These are phyloP conservation scores for Kurtzmaniella cleridarum DNA, from an alignment of 805 yeast genomes.

Conservation along the genomic window DNA sequence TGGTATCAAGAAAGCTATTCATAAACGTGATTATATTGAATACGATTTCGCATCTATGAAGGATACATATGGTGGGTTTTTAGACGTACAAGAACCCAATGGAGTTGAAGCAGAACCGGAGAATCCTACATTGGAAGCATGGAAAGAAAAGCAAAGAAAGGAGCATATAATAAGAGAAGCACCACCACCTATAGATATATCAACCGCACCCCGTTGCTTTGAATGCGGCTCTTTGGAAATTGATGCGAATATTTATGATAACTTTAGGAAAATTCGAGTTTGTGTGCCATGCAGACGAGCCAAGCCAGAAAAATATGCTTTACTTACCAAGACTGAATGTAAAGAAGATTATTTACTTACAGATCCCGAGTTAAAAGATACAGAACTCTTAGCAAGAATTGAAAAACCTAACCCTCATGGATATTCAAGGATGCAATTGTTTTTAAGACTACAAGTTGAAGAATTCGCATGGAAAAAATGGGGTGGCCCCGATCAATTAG, in stretches of 20 bases:
- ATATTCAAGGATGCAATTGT: conserved; percentile 89
- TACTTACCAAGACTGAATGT: conserved; percentile 93
- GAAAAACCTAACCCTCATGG: conserved; percentile 95
- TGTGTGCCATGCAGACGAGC: conserved; percentile 73
- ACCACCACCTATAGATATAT: conserved; percentile 69
- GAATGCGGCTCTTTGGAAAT: conserved; percentile 82
- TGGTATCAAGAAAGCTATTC: conserved; percentile 26
- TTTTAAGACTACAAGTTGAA: conserved; percentile 87
- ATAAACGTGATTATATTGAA: conserved; percentile 66
- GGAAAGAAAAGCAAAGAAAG: conserved; percentile 42
- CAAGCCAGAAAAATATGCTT: conserved; percentile 81
- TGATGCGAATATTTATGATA: conserved; percentile 63
- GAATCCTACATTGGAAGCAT: conserved; percentile 33
- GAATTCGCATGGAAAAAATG: conserved; percentile 89
- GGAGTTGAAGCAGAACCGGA: conserved; percentile 15
- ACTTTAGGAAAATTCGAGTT: conserved; percentile 65
- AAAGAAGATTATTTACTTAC: conserved; percentile 87
- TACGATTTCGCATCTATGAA: conserved; percentile 89
- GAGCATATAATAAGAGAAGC: conserved; percentile 41
- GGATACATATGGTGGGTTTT: conserved; percentile 83
- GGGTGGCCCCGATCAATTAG: conserved; percentile 87
- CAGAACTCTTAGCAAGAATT: conserved; percentile 59
- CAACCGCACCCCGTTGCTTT: conserved; percentile 71
- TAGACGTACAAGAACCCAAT: conserved; percentile 27
- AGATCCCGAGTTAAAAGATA: conserved; percentile 85